These are phyloP conservation scores for Tuber magnatum DNA, from an alignment of 495 filamentous ascomycete species.

Conservation along the genomic window DNA sequence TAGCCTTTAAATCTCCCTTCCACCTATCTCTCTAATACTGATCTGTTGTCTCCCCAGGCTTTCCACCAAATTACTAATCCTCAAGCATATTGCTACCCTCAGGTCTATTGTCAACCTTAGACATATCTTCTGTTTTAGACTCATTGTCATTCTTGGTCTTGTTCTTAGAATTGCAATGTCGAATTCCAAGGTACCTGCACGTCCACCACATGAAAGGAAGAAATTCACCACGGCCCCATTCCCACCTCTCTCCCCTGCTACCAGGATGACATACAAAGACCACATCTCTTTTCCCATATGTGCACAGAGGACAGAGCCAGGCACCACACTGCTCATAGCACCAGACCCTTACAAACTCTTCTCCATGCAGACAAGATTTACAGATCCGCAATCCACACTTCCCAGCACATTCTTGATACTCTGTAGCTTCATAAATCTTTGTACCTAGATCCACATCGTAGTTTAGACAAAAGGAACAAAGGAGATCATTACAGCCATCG, in stretches of 20 bases:
- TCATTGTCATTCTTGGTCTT: background rate
- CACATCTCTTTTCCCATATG: background rate
- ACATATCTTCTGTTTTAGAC: background rate
- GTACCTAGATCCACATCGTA: conserved; percentile 15
- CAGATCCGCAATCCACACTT: conserved; percentile 21
- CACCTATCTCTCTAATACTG: too few relatives aligned
- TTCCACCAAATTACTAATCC: too few relatives aligned
- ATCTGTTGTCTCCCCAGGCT: too few relatives aligned
- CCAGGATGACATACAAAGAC: background rate
- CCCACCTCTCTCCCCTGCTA: background rate
- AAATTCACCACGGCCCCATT: background rate
- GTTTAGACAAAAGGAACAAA: conserved; percentile 21
- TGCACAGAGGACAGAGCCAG: background rate
- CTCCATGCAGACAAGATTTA: conserved; percentile 1
- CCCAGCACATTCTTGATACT: conserved; percentile 20
- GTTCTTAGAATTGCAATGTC: background rate
- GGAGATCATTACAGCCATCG: conserved; percentile 1
- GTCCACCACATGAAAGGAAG: background rate
- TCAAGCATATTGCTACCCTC: too few relatives aligned
- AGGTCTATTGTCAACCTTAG: background rate
- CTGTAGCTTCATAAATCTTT: background rate
- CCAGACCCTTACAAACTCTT: background rate
- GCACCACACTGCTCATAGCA: background rate
- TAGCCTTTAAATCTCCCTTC: too few relatives aligned
- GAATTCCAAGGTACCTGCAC: background rate